Percentiles rank a stretch among this genome's conserved stretches.
Evolutionary conservation across 371 early-diverging fungal genomes (phyloP).

Genomic region (Dinochytrium kinnereticum): DNA sequence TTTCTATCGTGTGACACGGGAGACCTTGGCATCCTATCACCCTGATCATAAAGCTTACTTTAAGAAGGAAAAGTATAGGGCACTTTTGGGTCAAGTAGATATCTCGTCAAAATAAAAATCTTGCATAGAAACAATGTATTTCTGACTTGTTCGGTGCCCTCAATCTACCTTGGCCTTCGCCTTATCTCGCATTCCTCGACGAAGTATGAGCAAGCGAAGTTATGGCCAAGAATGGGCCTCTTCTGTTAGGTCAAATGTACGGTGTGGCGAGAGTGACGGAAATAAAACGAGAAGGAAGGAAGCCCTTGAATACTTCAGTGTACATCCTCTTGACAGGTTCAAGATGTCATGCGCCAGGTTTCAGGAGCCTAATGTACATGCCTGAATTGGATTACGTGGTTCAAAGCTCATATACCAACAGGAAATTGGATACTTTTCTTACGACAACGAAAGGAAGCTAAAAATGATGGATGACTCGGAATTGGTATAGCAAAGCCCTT

Average conservation of each 20-base stretch:
- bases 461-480: conserved; percentile 68
- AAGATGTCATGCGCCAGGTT: conserved; percentile 7
- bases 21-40: background rate
- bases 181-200: background rate
- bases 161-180: too few species aligned
- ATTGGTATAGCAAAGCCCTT: conserved; percentile 52
- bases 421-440: conserved; percentile 79
- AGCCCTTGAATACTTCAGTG: background rate
- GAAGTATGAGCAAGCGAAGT: background rate
- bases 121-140: too few species aligned
- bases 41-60: conserved; percentile 1
- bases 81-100: background rate
- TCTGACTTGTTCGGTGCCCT: too few species aligned
- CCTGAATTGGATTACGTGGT: background rate
- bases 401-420: background rate
- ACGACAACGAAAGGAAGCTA: conserved; percentile 66
- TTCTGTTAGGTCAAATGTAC: background rate
- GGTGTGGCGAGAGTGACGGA: background rate
- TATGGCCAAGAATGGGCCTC: too few species aligned
- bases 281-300: background rate
- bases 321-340: background rate
- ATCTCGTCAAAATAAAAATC: too few species aligned
- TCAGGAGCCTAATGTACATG: conserved; percentile 11
- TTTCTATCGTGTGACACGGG: conserved; percentile 7
- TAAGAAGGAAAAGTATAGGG: conserved; percentile 5